Conservation (phyloP, 1,284 basidiomycete species). For the Mycena sp. region DNA sequence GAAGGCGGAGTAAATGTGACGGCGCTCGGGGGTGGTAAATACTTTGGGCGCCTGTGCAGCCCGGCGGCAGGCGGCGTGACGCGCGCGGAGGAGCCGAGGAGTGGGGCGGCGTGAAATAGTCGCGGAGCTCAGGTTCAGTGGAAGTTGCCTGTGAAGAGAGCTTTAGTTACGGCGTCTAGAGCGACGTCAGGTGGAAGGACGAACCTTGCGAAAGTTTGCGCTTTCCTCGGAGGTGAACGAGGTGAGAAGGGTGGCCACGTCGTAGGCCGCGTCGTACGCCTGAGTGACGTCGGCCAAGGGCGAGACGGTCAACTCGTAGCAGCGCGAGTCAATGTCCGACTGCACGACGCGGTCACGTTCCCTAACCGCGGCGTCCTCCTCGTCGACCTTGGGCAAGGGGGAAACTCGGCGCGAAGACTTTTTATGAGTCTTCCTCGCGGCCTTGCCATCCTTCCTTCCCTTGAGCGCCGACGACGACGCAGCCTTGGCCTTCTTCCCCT, state of each 20-base stretch:
- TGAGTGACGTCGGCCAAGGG: conserved; percentile 71
- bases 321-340: conserved; percentile 58
- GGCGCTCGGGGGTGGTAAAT: conserved; percentile 77
- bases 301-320: conserved; percentile 70
- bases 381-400: conserved; percentile 54
- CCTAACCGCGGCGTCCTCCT: conserved; percentile 43
- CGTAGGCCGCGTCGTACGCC: conserved; percentile 50
- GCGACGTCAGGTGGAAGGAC: conserved; percentile 27
- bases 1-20: conserved; percentile 74
- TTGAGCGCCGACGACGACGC: conserved; percentile 36
- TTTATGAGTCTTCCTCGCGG: conserved; percentile 39
- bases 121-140: conserved; percentile 60
- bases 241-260: conserved; percentile 32
- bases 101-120: conserved; percentile 57
- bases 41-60: conserved; percentile 39
- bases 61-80: conserved; percentile 32
- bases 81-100: conserved; percentile 37
- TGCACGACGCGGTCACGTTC: conserved; percentile 41
- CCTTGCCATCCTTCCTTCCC: conserved; percentile 34
- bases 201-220: conserved; percentile 53
- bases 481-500: conserved; percentile 61
- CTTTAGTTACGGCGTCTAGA: neutral
- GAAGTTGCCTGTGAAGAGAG: conserved; percentile 53
- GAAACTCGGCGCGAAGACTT: conserved; percentile 43
- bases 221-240: conserved; percentile 35